Conservation (phyloP, 768 basidiomycete species). For the Mrakia blollopis region DNA sequence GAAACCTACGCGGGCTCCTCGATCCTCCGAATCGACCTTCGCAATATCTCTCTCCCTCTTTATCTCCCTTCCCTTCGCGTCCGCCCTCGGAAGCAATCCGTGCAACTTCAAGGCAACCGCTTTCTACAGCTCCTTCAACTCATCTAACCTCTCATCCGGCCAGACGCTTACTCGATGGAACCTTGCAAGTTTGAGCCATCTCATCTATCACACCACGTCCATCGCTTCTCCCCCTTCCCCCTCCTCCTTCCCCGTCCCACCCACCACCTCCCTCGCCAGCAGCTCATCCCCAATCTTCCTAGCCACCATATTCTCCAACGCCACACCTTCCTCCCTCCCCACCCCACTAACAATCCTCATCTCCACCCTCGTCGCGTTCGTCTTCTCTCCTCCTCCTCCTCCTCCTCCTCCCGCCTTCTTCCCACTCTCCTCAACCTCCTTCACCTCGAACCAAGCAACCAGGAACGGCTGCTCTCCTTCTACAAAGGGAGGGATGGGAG, state of each 20-base stretch:
- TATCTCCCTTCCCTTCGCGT: too few relatives aligned
- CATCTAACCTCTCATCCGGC: too few relatives aligned
- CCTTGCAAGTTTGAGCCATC: too few relatives aligned
- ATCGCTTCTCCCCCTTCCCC: not conserved
- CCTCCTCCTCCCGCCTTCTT: not conserved
- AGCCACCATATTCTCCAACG: constrained; percentile 10
- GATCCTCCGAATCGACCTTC: too few relatives aligned
- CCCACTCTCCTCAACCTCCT: not conserved
- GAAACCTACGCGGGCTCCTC: too few relatives aligned
- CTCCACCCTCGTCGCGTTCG: not conserved
- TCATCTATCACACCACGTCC: not conserved
- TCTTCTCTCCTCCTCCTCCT: not conserved
- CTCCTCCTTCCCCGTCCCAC: not conserved
- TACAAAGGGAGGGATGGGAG: not conserved
- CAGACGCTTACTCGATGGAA: too few relatives aligned
- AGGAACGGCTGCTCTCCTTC: not conserved
- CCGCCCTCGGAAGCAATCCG: too few relatives aligned
- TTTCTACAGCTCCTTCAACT: too few relatives aligned
- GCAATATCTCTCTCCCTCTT: too few relatives aligned
- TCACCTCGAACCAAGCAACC: not conserved
- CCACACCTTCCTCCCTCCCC: not conserved
- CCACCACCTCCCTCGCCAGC: not conserved
- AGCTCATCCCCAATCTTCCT: constrained; percentile 5
- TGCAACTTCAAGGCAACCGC: too few relatives aligned
- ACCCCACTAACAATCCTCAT: not conserved